Base-by-base conservation (phyloP, 192 early-diverging fungal species). In the Spizellomyces sp. region DNA sequence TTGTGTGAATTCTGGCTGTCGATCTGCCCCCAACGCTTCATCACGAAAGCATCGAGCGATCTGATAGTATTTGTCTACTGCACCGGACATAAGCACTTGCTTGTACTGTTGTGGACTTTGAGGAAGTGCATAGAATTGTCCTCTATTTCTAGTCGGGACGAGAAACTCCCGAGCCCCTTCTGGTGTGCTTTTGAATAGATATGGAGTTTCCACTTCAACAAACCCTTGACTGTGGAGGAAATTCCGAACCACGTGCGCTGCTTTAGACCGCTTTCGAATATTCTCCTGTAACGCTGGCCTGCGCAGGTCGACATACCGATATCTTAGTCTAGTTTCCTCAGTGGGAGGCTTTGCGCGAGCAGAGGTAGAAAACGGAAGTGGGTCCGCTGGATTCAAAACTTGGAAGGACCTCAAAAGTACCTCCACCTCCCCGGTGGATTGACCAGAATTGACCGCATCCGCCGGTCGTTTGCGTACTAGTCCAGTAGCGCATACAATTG, bases 1-100 rank as follows among this genome's bases (percentile, higher is more conserved):
- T 78, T 97, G 95, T 5, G 94, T 97, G 66, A 97, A 97, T 74
- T 97, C 95, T 15, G 94, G 94, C 73, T 97, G 95, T 27, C 95
- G 85, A 75, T 97, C 94, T 0, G 92, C 85, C 8, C 94, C 86
- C 56, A 91, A 74, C 73, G 93, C 91, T 60, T 97, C 95, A 66
- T 97, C 95, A 58, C 95, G 82, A 71, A 95, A 97, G 71, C 95
- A 97, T 15, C 91, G 85, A 4, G 94, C 95, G 58, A 97, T 89
- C 79, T 97, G 95, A 75, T 88, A 97, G 80, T 97, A 97, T 54
- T 91, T 84, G 73, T 97, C 95, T 15, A 95, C 84, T 1, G 93
- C 93, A 60, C 88, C 91, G 0, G 90, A 88, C 94, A 97, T 97
- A 58, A 97, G 80, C 72, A 95, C 83, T 74, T 97, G 94, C 80